A percentile compares a stretch with the other conserved stretches of the same genome.
These are phyloP conservation scores for Stylosanthes scabra DNA, from an alignment of 331 rosid species.

Conservation along the genomic window DNA sequence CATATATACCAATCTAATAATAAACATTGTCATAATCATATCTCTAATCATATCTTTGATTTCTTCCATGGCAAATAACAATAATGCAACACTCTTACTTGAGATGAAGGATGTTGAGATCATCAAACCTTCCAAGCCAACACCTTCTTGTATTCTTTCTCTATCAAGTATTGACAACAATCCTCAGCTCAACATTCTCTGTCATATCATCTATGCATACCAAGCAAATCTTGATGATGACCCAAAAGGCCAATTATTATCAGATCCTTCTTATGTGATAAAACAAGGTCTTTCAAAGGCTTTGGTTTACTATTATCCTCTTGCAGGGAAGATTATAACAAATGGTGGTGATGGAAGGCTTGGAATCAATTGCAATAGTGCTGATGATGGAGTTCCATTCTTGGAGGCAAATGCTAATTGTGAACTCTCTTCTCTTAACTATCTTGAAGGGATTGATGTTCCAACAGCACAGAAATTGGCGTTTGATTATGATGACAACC, in stretches of 20 bases:
- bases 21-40: constrained; percentile 20
- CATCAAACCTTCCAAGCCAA: constrained; percentile 48
- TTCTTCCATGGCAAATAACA: constrained; percentile 38
- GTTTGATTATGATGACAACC: constrained; percentile 27
- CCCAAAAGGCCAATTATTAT: constrained; percentile 9
- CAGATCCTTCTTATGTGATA: constrained; percentile 43
- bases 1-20: not conserved
- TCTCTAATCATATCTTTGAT: not conserved
- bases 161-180: constrained; percentile 50
- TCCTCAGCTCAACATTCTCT: constrained; percentile 34
- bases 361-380: constrained; percentile 45
- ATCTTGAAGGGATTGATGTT: constrained; percentile 53
- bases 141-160: constrained; percentile 45
- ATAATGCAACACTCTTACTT: constrained; percentile 31
- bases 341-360: constrained; percentile 47
- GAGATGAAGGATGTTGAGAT: constrained; percentile 39
- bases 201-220: constrained; percentile 46
- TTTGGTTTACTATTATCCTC: constrained; percentile 53
- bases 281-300: constrained; percentile 55
- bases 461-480: constrained; percentile 38
- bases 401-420: constrained; percentile 49
- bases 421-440: constrained; percentile 49
- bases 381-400: constrained; percentile 56
- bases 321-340: constrained; percentile 49
- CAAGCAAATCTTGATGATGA: constrained; percentile 28